phyloP scores from a whole-genome alignment of 768 basidiomycete genomes.

The Pulveroboletus sp. region DNA sequence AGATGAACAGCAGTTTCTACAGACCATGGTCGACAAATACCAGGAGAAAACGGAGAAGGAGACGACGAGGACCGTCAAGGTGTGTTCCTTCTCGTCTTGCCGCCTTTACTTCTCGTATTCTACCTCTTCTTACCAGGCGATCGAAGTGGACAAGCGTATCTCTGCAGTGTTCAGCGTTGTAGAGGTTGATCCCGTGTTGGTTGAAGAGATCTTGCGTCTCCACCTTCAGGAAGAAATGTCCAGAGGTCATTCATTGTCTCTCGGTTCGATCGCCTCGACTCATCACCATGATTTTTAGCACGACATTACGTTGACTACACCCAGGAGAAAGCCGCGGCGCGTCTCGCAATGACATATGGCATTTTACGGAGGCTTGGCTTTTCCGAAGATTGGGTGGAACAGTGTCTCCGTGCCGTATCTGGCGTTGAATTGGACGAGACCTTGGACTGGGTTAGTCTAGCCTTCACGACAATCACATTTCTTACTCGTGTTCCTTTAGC shows the following conservation, averaged over 20 bases:
- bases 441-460: constrained; percentile 74
- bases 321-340: constrained; percentile 67
- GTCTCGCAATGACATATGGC: constrained; percentile 78
- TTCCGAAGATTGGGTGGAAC: constrained; percentile 58
- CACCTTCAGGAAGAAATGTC: constrained; percentile 36
- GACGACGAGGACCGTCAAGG: constrained; percentile 67
- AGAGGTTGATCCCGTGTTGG: constrained; percentile 56
- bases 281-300: not conserved
- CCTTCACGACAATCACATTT: not conserved
- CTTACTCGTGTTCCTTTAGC: constrained; percentile 37
- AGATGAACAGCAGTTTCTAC: constrained; percentile 55
- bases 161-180: constrained; percentile 59
- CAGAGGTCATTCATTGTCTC: constrained; percentile 22
- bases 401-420: constrained; percentile 63
- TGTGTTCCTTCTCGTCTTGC: constrained; percentile 22
- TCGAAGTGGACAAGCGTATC: constrained; percentile 78
- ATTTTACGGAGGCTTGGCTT: constrained; percentile 77
- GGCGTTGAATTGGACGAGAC: constrained; percentile 83
- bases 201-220: constrained; percentile 58
- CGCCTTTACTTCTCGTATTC: not conserved
- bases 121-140: constrained; percentile 37
- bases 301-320: constrained; percentile 41
- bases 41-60: constrained; percentile 91
- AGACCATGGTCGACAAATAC: constrained; percentile 71
- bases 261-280: not conserved